Base-by-base conservation (phyloP, 129 eudicot genomes). In the Heracleum sosnowskyi region DNA sequence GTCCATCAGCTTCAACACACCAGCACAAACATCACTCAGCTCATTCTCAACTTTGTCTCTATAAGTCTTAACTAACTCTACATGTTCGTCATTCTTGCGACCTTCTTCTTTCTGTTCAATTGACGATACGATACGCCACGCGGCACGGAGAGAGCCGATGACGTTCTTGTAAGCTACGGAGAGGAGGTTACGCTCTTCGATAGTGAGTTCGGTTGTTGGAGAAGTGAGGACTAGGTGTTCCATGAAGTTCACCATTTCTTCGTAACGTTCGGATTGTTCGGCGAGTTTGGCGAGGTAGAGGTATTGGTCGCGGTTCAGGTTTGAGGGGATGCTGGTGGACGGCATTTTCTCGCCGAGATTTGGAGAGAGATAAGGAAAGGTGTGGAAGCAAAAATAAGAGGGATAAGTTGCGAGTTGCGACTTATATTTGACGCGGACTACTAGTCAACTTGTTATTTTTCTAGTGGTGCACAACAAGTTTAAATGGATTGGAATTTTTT, bases 271-370 rank as follows among this genome's bases (percentile, higher is more conserved):
- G 68, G 68, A 60, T 60, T 60, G 68, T 26, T 60, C 68, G 16
- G 68, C 68, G 68, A 60, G 68, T 60, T 60, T 60, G 16, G 68
- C 68, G 0, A 60, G 68, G 68, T 60, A 60, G 33, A 60, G 68
- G 33, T 60, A 60, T 2, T 60, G 68, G 1, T 26, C 31, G 33
- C 68, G 68, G 68, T 26, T 60, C 33, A 60, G 68, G 34, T 60
- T 60, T 60, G 10, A 16, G 1, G 68, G 68, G n/a, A 60, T 11
- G 29, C 10, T 4, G 29, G 64, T 55, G 12, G 64, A 55, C 34
- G 68, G 68, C 68, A 60, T 60, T 8, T 11, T 26, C 33, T n/a
- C 5, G 68, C 34, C 68, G 68, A 6, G 62, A 53, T 20, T 10
- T 5, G 62, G 62, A 22, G 62, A 24, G 66, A 60, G 68, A 60